Conservation (phyloP, 2,329 filamentous ascomycete species). For the Beauveria medogensis region DNA sequence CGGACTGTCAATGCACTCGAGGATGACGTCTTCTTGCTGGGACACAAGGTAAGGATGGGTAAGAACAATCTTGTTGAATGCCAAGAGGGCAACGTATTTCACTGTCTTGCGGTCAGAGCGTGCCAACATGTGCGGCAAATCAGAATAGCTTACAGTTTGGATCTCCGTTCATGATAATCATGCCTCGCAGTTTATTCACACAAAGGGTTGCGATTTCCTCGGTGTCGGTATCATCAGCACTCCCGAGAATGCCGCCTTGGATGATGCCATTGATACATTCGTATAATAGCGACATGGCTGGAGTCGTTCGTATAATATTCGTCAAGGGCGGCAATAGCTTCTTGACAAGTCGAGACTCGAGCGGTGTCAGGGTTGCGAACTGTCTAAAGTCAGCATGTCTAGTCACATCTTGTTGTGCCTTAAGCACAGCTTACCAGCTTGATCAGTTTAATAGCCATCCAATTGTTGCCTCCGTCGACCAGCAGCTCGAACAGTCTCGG, state of each 20-base stretch:
- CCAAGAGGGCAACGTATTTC: conserved; percentile 92
- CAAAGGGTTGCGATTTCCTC: conserved; percentile 91
- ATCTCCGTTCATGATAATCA: conserved; percentile 89
- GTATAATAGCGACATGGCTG: conserved; percentile 95
- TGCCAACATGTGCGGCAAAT: background rate
- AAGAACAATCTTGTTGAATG: conserved; percentile 87
- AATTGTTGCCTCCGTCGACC: conserved; percentile 90
- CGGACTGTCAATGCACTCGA: conserved; percentile 90
- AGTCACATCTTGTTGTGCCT: background rate
- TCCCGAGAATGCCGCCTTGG: conserved; percentile 86
- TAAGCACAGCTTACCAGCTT: conserved; percentile 59
- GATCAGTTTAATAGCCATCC: conserved; percentile 99
- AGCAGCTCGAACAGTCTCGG: conserved; percentile 87
- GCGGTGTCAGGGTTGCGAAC: conserved; percentile 89
- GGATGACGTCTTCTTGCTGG: conserved; percentile 89
- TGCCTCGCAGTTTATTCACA: conserved; percentile 84
- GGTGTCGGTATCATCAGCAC: conserved; percentile 67
- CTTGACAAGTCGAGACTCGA: conserved; percentile 84
- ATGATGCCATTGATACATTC: conserved; percentile 99
- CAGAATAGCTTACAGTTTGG: conserved; percentile 63
- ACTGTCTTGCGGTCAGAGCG: conserved; percentile 42
- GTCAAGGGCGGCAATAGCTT: conserved; percentile 88
- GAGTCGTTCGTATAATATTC: conserved; percentile 86
- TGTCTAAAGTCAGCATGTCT: conserved; percentile 27
- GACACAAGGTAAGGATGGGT: conserved; percentile 85